Percentiles rank a stretch among this genome's conserved stretches.
Evolutionary conservation across 2,329 filamentous ascomycete genomes (phyloP).

Genomic region (Cytospora chrysosperma): DNA sequence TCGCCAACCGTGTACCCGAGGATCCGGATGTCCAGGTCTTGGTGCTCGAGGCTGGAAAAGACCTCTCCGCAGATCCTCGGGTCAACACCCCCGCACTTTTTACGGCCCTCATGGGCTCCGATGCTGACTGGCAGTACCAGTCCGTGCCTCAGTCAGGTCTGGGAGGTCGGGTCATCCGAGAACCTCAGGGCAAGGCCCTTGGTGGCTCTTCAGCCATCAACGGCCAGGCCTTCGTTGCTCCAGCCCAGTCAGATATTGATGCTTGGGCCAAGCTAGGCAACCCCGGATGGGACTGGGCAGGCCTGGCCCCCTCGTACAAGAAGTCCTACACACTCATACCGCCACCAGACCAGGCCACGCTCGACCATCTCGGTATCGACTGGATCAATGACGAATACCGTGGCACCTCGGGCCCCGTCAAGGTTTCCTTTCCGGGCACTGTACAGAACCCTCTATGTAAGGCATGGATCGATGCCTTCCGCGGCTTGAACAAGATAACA

Average conservation of each 20-base stretch:
- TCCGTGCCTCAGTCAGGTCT: conserved; percentile 29
- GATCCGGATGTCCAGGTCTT: conserved; percentile 27
- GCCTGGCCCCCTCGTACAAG: conserved; percentile 23
- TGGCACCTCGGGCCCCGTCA: conserved; percentile 26
- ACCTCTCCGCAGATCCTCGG: conserved; percentile 29
- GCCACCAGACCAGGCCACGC: conserved; percentile 22
- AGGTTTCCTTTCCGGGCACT: conserved; percentile 28
- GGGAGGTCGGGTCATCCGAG: conserved; percentile 14
- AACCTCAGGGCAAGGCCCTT: conserved; percentile 25
- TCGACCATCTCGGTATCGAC: conserved; percentile 27
- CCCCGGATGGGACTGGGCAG: conserved; percentile 28
- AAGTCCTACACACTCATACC: conserved; percentile 27
- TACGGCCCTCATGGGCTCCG: conserved; percentile 28
- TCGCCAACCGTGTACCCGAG: conserved; percentile 22
- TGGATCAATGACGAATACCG: conserved; percentile 27
- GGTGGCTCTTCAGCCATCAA: conserved; percentile 30
- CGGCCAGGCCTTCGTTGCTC: conserved; percentile 27
- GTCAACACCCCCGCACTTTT: conserved; percentile 31
- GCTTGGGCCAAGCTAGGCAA: conserved; percentile 28
- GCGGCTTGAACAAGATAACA: conserved; percentile 24
- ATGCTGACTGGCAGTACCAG: conserved; percentile 31
- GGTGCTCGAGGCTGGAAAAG: conserved; percentile 33
- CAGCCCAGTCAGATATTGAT: conserved; percentile 24
- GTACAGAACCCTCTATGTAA: conserved; percentile 27
- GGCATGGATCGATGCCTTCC: conserved; percentile 29